A percentile compares a stretch with the other conserved stretches of the same genome.
phyloP scores from a whole-genome alignment of 495 filamentous ascomycete genomes.

The Penicillium nucicola region DNA sequence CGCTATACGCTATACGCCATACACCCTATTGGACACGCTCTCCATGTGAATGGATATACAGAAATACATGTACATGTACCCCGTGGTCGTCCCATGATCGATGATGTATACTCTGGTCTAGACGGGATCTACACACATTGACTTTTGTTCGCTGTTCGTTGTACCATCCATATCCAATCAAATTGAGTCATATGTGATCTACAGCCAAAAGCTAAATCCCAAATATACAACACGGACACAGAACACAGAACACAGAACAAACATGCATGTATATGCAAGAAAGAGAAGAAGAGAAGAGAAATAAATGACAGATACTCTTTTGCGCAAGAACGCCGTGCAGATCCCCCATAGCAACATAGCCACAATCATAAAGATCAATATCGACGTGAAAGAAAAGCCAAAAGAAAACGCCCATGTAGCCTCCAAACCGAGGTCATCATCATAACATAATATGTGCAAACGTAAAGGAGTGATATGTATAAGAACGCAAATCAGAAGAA shows the following conservation, averaged over 20 bases:
- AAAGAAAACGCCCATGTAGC: not conserved
- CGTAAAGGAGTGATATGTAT: constrained; percentile 9
- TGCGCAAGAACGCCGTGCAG: not conserved
- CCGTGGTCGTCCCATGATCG: too few relatives aligned
- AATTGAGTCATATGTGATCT: not conserved
- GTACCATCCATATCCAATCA: not conserved
- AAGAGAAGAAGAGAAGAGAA: not conserved
- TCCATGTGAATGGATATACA: too few relatives aligned
- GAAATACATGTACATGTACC: too few relatives aligned
- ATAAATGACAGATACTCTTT: not conserved
- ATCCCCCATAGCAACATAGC: not conserved
- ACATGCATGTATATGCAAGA: not conserved
- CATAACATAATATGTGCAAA: constrained; percentile 9
- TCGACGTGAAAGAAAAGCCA: not conserved
- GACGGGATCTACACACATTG: too few relatives aligned
- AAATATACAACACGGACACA: not conserved
- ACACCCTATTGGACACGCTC: too few relatives aligned
- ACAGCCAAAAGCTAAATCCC: not conserved
- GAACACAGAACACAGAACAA: too few relatives aligned
- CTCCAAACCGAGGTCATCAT: constrained; percentile 1
- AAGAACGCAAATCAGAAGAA: constrained; percentile 7
- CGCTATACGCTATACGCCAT: too few relatives aligned
- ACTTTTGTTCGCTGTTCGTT: too few relatives aligned
- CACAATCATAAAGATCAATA: not conserved
- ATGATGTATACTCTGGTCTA: too few relatives aligned